Base-by-base conservation (phyloP, 495 filamentous ascomycete genomes). In the Mycothermus thermophilus region DNA sequence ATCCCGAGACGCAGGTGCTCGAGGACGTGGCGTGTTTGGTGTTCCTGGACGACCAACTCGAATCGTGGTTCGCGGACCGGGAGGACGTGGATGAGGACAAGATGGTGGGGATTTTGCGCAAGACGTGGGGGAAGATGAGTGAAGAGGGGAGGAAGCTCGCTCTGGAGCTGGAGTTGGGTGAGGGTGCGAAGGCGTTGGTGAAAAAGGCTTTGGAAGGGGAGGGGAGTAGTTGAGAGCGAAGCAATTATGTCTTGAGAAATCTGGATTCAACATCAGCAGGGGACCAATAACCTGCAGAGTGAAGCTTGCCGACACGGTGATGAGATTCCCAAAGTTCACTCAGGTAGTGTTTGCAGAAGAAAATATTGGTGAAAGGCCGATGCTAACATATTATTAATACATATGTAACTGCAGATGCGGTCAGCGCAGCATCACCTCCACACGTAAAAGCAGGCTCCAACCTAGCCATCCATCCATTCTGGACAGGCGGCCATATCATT, bases 51-150 rank as follows among this genome's bases (percentile, higher is more conserved):
- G 83, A 83, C 49, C 80, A 86, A 58, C 75, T 87, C 40, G 82
- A 81, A 47, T 25, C 22, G 22, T 67, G 64, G 30, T 90, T 85
- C 56, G 77, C 80, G 63, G 63, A 41, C 30, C 43, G 44, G 38
- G 37, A 62, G 37, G 63, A 60, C 38, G 65, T 69, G 50, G 74
- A 68, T 46, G 81, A 86, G 57, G 78, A 73, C 34, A 87, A 86
- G 65, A 70, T 83, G 28, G 41, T 87, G 9, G 62, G 48, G 9
- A 85, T 90, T 40, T 51, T 90, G 57, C 54, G 62, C 46, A 86
- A 87, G 77, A 85, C 80, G 24, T 90, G 83, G 83, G 76, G 42
- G 30, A 90, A 90, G 69, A 87, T 90, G 80, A 71, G 62, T 26
- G 62, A 65, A 37, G 44, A 48, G 34, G 83, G 80, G n/a, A 59